These are phyloP conservation scores for Urtica urens DNA, from an alignment of 306 rosid species.

Conservation along the genomic window DNA sequence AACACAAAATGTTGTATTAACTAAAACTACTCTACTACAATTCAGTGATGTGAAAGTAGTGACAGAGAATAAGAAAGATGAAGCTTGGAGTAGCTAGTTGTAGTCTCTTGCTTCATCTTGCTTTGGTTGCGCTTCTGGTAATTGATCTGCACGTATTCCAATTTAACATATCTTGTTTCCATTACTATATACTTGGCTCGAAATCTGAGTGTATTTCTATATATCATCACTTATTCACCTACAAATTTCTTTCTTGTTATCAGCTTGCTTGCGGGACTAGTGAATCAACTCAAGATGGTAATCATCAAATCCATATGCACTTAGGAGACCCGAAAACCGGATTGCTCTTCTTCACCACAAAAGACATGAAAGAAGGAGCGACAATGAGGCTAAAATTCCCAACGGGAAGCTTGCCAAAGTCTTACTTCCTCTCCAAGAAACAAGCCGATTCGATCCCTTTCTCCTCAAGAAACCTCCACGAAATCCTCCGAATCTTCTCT, in stretches of 20 bases:
- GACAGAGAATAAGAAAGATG: neutral
- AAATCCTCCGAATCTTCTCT: conserved; percentile 44
- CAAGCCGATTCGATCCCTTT: conserved; percentile 49
- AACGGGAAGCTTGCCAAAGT: conserved; percentile 7
- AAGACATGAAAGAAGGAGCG: conserved; percentile 34
- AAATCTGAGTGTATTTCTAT: too few species aligned
- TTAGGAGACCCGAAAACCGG: neutral
- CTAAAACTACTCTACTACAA: too few species aligned
- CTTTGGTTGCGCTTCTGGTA: neutral
- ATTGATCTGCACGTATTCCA: neutral
- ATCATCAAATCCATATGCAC: neutral
- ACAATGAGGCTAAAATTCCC: conserved; percentile 45
- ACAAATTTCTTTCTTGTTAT: neutral
- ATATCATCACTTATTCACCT: too few species aligned
- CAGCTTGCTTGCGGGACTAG: conserved; percentile 1
- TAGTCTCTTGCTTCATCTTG: neutral
- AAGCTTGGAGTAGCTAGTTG: neutral
- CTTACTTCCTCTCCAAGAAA: conserved; percentile 27
- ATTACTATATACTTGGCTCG: neutral
- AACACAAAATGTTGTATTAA: too few species aligned
- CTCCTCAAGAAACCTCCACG: conserved; percentile 31
- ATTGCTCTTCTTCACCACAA: conserved; percentile 24
- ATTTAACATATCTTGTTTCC: neutral
- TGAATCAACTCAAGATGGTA: neutral
- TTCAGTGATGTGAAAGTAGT: neutral